Conservation (phyloP, 257 asterid genomes). For the Solanum verrucosum region DNA sequence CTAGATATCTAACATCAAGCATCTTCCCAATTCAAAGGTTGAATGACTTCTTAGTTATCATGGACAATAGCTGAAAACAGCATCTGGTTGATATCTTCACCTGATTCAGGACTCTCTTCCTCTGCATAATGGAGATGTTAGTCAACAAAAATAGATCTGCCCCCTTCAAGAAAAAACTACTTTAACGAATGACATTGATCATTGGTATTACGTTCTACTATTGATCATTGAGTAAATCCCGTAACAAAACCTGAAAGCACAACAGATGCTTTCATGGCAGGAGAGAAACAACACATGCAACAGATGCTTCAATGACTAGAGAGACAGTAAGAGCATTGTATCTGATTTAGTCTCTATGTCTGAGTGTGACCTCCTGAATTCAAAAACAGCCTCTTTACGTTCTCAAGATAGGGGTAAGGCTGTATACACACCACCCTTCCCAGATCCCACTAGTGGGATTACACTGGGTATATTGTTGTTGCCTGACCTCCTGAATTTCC, state of each 20-base stretch:
- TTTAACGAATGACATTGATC: not conserved
- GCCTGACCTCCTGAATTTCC: not conserved
- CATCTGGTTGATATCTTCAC: conserved; percentile 62
- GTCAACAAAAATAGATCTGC: not conserved
- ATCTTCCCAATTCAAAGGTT: not conserved
- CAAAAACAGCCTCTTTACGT: not conserved
- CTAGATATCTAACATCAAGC: not conserved
- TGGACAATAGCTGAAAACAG: conserved; percentile 85
- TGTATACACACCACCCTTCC: not conserved
- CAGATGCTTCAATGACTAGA: not conserved
- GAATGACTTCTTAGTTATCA: conserved; percentile 26
- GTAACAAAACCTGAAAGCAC: not conserved
- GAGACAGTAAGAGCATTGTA: not conserved
- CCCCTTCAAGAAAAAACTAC: not conserved
- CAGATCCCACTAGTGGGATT: not conserved
- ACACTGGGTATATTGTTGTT: not conserved
- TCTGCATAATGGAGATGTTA: conserved; percentile 31
- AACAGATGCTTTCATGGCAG: not conserved
- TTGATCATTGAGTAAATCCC: not conserved
- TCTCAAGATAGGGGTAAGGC: not conserved
- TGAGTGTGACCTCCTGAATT: not conserved
- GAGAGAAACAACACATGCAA: not conserved
- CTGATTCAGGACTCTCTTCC: conserved; percentile 39
- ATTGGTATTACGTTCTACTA: not conserved
- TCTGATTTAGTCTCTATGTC: not conserved